Conservation (phyloP, 331 rosid genomes). For the Stylosanthes scabra region DNA sequence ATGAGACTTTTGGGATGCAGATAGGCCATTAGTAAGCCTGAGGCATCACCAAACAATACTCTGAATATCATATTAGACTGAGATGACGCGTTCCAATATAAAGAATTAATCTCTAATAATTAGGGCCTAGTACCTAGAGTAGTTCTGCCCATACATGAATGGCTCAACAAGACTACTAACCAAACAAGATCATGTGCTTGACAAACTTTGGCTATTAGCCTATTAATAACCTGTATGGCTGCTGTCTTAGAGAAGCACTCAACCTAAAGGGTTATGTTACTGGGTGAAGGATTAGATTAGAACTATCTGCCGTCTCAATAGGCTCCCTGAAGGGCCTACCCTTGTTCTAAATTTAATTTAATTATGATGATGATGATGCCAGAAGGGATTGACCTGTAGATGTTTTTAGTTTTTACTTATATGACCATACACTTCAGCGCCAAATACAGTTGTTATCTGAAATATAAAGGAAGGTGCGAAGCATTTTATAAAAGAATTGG, state of each 20-base stretch:
- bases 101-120: slow-evolving; percentile 10
- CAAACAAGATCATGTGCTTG: slow-evolving; percentile 5
- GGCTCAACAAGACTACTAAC: slow-evolving; percentile 26
- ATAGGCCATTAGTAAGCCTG: too few species aligned
- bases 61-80: slow-evolving; percentile 26
- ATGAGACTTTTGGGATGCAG: neutral
- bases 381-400: slow-evolving; percentile 3
- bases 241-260: slow-evolving; percentile 1
- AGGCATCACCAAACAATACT: neutral
- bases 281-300: slow-evolving; percentile 12
- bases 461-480: neutral
- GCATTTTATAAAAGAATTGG: neutral
- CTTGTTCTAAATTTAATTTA: slow-evolving; percentile 11
- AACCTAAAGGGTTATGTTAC: slow-evolving; percentile 2
- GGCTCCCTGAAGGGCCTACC: neutral
- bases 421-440: neutral
- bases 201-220: neutral
- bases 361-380: neutral
- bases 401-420: neutral
- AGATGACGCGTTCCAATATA: slow-evolving; percentile 10
- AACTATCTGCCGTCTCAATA: slow-evolving; percentile 8
- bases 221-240: neutral
- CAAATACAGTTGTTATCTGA: neutral
- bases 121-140: neutral
- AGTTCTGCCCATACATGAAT: slow-evolving; percentile 6